Conservation (phyloP, 768 basidiomycete genomes). For the Termitomyces sp. region DNA sequence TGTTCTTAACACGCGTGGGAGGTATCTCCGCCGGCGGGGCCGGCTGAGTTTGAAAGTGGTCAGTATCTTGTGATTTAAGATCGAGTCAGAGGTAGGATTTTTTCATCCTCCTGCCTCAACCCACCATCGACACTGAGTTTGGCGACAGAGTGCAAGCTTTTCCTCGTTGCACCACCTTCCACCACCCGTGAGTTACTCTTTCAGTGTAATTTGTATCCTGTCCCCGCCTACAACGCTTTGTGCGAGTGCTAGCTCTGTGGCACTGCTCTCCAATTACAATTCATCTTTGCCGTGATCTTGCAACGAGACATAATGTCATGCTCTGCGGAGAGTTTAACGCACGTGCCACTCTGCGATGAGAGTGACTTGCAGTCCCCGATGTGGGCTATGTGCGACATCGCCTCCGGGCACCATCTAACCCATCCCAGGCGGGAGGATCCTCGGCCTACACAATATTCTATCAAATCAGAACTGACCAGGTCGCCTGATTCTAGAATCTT, state of each 20-base stretch:
- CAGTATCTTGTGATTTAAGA: conserved; percentile 10
- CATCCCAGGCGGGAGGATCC: not conserved
- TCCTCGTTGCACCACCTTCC: not conserved
- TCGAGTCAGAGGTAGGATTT: conserved; percentile 11
- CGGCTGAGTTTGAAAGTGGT: conserved; percentile 18
- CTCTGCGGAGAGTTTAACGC: not conserved
- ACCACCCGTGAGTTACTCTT: conserved; percentile 9
- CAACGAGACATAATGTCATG: conserved; percentile 6
- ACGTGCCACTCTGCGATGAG: not conserved
- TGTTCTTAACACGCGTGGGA: conserved; percentile 7
- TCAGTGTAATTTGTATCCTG: not conserved
- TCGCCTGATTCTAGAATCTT: conserved; percentile 46
- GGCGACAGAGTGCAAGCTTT: conserved; percentile 8
- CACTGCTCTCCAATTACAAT: not conserved
- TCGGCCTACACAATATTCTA: conserved; percentile 4
- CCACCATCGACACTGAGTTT: conserved; percentile 11
- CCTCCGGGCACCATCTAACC: not conserved
- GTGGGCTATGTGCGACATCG: conserved; percentile 6
- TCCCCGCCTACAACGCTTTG: conserved; percentile 2
- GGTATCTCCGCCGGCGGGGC: conserved; percentile 5
- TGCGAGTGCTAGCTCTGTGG: conserved; percentile 4
- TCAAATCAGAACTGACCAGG: conserved; percentile 45
- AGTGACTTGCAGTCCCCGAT: not conserved
- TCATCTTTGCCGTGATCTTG: not conserved
- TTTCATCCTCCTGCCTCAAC: conserved; percentile 2